Percentiles rank a stretch among this genome's conserved stretches.
phyloP scores from a whole-genome alignment of 805 yeast species.

The Grigorovia humatica region DNA sequence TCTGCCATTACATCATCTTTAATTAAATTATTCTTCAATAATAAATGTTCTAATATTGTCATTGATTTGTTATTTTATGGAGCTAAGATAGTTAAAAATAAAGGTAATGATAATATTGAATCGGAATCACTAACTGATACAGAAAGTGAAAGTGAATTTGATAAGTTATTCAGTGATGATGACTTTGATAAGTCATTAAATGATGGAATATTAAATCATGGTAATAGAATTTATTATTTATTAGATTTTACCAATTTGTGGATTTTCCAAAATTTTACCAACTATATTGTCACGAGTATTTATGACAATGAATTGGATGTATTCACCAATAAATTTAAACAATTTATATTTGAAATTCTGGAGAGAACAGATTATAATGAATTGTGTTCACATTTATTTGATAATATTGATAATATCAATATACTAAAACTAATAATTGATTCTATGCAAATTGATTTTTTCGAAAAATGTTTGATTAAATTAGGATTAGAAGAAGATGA shows the following conservation, averaged over 20 bases:
- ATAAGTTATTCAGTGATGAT: not conserved
- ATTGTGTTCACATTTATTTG: conserved; percentile 21
- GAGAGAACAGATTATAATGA: conserved; percentile 15
- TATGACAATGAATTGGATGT: not conserved
- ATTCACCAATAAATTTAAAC: conserved; percentile 2
- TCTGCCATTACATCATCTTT: conserved; percentile 7
- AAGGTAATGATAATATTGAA: not conserved
- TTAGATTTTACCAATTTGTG: conserved; percentile 24
- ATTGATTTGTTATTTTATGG: conserved; percentile 15
- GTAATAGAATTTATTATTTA: not conserved
- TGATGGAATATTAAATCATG: not conserved
- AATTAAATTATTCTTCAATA: conserved; percentile 9
- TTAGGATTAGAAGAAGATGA: not conserved
- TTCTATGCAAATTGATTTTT: conserved; percentile 19
- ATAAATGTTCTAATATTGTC: conserved; percentile 7
- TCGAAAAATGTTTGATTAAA: conserved; percentile 10
- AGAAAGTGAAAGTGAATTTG: conserved; percentile 2
- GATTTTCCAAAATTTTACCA: conserved; percentile 23
- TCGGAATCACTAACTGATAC: not conserved
- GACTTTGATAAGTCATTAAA: conserved; percentile 4
- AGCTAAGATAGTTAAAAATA: not conserved
- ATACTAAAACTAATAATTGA: conserved; percentile 10
- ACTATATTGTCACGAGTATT: conserved; percentile 9
- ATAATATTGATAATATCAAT: conserved; percentile 10
- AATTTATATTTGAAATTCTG: conserved; percentile 16